Conservation (phyloP, 2,329 filamentous ascomycete genomes). For the Xylaria multiplex region DNA sequence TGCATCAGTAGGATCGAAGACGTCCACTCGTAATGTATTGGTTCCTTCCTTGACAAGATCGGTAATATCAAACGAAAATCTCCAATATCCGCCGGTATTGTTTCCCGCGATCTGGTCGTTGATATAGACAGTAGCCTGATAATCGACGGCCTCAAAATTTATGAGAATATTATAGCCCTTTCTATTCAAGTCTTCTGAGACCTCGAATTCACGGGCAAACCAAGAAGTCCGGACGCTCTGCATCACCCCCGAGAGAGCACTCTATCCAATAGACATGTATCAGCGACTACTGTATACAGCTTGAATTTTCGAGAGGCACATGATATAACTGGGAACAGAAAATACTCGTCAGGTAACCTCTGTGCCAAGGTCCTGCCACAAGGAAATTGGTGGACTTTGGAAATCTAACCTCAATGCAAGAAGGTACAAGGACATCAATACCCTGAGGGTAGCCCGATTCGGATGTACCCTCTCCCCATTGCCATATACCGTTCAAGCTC, state of each 20-base stretch:
- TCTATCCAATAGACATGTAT: slow-evolving; percentile 52
- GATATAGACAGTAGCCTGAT: slow-evolving; percentile 66
- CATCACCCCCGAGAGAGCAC: slow-evolving; percentile 61
- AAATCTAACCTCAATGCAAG: slow-evolving; percentile 37
- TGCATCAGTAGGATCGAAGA: slow-evolving; percentile 73
- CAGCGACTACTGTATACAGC: slow-evolving; percentile 56
- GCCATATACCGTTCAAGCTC: slow-evolving; percentile 69
- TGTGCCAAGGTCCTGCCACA: slow-evolving; percentile 14
- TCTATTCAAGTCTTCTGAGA: slow-evolving; percentile 57
- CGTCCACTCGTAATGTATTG: slow-evolving; percentile 71
- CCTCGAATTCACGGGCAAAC: slow-evolving; percentile 62
- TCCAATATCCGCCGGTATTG: slow-evolving; percentile 70
- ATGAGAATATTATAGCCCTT: slow-evolving; percentile 57
- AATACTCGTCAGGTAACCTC: neutral
- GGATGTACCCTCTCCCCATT: slow-evolving; percentile 53
- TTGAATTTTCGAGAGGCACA: slow-evolving; percentile 34
- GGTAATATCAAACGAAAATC: slow-evolving; percentile 70
- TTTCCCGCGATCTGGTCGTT: slow-evolving; percentile 63
- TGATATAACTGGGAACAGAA: neutral
- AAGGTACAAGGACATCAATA: slow-evolving; percentile 38
- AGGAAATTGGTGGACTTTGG: neutral
- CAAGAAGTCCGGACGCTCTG: slow-evolving; percentile 56
- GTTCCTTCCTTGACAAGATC: slow-evolving; percentile 54
- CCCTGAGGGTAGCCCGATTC: slow-evolving; percentile 15
- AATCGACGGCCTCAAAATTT: slow-evolving; percentile 69